phyloP scores from a whole-genome alignment of 257 asterid genomes.

The Solanum clarkiae region DNA sequence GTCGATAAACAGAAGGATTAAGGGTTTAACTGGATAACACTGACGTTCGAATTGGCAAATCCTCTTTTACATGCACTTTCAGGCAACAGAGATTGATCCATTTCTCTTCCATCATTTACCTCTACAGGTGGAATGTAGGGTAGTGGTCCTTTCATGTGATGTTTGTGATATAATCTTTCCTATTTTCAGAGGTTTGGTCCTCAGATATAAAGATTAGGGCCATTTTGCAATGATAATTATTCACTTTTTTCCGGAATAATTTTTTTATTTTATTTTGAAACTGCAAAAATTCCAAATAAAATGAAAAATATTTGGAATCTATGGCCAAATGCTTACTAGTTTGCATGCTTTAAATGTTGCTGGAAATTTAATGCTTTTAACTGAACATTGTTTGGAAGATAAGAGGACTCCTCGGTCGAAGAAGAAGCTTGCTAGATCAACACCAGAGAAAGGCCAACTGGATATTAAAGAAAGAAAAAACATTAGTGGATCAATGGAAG shows the following conservation, averaged over 20 bases:
- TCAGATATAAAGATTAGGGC: constrained; percentile 1
- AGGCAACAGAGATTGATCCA: not conserved
- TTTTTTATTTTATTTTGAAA: not conserved
- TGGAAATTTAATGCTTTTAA: constrained; percentile 2
- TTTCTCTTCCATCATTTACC: not conserved
- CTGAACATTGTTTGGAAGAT: constrained; percentile 21
- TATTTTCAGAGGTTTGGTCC: not conserved
- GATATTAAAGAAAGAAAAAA: constrained; percentile 45
- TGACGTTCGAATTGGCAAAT: not conserved
- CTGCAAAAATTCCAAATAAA: not conserved
- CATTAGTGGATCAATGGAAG: constrained; percentile 24
- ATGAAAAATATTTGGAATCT: not conserved
- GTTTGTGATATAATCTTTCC: not conserved
- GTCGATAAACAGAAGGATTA: not conserved
- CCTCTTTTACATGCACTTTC: not conserved
- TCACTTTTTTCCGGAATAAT: not conserved
- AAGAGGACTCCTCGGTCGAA: constrained; percentile 42
- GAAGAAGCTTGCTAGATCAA: constrained; percentile 30
- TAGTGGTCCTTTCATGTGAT: not conserved
- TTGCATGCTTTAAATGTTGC: not conserved
- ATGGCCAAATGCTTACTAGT: not conserved
- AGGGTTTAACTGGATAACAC: not conserved
- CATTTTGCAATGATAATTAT: not conserved
- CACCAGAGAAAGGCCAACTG: constrained; percentile 46
- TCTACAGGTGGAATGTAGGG: not conserved